Base-by-base conservation (phyloP, 1,284 basidiomycete genomes). In the Cutaneotrichosporon cyanovorans region DNA sequence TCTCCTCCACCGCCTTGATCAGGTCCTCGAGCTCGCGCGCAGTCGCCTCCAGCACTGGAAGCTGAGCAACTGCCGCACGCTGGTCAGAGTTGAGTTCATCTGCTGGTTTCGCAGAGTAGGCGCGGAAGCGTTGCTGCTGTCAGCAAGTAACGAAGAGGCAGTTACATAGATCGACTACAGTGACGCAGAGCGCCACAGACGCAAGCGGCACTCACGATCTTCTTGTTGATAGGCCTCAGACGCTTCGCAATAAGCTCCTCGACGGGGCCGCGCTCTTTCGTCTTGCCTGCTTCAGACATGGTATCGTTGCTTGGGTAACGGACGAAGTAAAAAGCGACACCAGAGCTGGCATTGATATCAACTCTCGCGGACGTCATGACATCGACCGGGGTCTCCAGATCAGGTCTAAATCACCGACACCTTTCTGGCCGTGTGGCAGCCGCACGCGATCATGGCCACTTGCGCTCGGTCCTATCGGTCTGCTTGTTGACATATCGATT, bases 71-170 rank as follows among this genome's bases (percentile, higher is more conserved):
- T 1, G 77, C 76, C 25, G 81, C 78, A 56, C 77, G 82, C 71
- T 91, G 88, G 68, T 91, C 88, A 21, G 87, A 84, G 58, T 91
- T 87, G 44, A 91, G 76, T 56, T 82, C 81, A 38, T 80, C 80
- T 2, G 74, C 65, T n/a, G 80, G 78, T 23, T 78, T 81, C 10
- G 77, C 63, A 25, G 80, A 78, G 66, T 90, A 89, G 12, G 73
- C 70, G 41, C 80, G 75, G 74, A 87, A 80, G 51, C 87, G 81
- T 56, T 76, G 76, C 87, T 90, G 60, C 30, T 14, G 32, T 52
- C 38, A 52, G 50, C 39, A n/a, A 46, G 16, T n/a, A n/a, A n/a
- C n/a, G n/a, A n/a, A n/a, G n/a, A n/a, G n/a, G n/a, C n/a, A n/a
- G n/a, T n/a, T n/a, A n/a, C n/a, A n/a, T n/a, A n/a, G n/a, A n/a